Base-by-base conservation (phyloP, 768 basidiomycete genomes). In the Terana coerulea region DNA sequence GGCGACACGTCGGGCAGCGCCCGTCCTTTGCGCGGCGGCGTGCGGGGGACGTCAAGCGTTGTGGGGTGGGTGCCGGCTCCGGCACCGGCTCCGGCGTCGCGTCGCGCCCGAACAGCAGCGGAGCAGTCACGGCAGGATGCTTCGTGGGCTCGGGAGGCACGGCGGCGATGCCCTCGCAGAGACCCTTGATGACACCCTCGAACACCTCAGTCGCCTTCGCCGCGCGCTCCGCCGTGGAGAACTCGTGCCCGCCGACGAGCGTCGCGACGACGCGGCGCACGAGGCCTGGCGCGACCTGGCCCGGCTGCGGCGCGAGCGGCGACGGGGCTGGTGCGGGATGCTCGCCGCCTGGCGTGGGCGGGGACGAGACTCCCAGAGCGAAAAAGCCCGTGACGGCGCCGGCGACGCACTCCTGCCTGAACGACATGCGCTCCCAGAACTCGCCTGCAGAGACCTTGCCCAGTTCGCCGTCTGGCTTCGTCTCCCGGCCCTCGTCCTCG, bases 341-440 rank as follows among this genome's bases (percentile, higher is more conserved):
- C 28, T 5, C 31, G 45, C n/a, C 14, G 12, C 14, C 30, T 29
- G 19, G 28, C 25, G 28, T 51, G 43, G 45, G 58, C 54, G 50
- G 53, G 51, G 28, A 55, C 26, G 70, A 60, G 25, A 64, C 57
- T 26, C 79, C 74, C 57, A 88, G 59, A n/a, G 81, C 79, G 64
- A 98, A 98, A 72, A 99, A 99, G 0, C 90, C 95, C 2, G 94
- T 98, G 15, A 95, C 80, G 1, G 90, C 88, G 2, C 95, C 94
- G 30, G 85, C 79, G 39, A 88, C 78, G 63, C 95, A 98, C 68
- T 99, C 97, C 64, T 98, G 95, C 24, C 97, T 79, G 68, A 90
- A 95, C 34, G 86, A 91, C 88, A 99, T 94, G 14, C 93, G 80
- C 68, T 97, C 94, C 95, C 95, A 99, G 68, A 95, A 99, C 63